phyloP scores from a whole-genome alignment of 169 alveolate genomes.

The Plasmodium gallinaceum region DNA sequence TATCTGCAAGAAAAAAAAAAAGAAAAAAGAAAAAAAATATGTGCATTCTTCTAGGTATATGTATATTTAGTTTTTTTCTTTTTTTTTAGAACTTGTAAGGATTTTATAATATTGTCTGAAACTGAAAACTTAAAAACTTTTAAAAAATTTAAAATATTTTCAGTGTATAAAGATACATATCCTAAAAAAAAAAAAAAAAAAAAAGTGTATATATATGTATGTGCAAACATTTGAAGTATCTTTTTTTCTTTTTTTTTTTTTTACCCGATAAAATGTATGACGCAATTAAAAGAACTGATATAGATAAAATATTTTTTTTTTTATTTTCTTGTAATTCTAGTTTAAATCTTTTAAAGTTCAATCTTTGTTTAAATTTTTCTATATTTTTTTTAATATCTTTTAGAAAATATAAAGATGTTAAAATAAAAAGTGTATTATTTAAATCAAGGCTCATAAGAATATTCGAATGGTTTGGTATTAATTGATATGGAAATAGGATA shows the following conservation, averaged over 20 bases:
- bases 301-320: slow-evolving; percentile 48
- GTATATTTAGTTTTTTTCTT: background rate
- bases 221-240: background rate
- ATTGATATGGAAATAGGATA: slow-evolving; percentile 59
- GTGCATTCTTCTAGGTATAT: background rate
- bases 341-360: slow-evolving; percentile 26
- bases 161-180: slow-evolving; percentile 54
- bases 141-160: slow-evolving; percentile 15
- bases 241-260: background rate
- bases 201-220: background rate
- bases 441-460: slow-evolving; percentile 61
- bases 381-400: slow-evolving; percentile 35
- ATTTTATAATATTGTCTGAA: slow-evolving; percentile 38
- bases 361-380: slow-evolving; percentile 26
- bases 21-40: background rate
- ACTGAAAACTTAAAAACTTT: background rate
- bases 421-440: slow-evolving; percentile 37
- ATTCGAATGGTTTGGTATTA: slow-evolving; percentile 72
- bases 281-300: slow-evolving; percentile 44
- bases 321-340: slow-evolving; percentile 30
- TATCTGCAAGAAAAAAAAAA: slow-evolving; percentile 24
- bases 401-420: slow-evolving; percentile 35
- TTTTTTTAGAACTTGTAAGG: slow-evolving; percentile 47
- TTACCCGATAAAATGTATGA: slow-evolving; percentile 69
- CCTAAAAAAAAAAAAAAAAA: slow-evolving; percentile 35